Evolutionary conservation across 352 stramenopile genomes (phyloP).

Genomic region (Globisporangium rhizosaccharum): DNA sequence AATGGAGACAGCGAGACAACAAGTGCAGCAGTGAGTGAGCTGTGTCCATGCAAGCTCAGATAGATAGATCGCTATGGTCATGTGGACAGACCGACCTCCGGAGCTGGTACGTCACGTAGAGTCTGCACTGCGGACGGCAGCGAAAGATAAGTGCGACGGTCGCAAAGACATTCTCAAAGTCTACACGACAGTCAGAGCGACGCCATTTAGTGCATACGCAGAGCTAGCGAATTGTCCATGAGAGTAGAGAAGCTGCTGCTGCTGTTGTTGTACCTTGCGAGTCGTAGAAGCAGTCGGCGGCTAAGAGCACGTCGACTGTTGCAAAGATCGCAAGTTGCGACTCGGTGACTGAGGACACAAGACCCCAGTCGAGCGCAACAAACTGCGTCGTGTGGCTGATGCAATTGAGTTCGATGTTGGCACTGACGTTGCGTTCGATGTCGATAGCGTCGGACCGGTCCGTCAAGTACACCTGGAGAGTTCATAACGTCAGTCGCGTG

Average conservation of each 20-base stretch:
- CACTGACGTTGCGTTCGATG: conserved; percentile 41
- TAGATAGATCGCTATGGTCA: not conserved
- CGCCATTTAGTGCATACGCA: not conserved
- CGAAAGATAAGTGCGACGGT: conserved; percentile 61
- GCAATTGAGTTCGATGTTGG: conserved; percentile 48
- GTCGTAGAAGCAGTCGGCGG: conserved; percentile 68
- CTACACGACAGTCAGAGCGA: conserved; percentile 13
- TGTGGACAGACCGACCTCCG: conserved; percentile 25
- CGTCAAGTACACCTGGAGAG: conserved; percentile 35
- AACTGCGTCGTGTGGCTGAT: conserved; percentile 29
- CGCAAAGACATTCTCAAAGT: conserved; percentile 68
- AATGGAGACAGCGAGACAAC: not conserved
- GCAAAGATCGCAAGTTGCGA: conserved; percentile 23
- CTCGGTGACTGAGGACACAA: conserved; percentile 20
- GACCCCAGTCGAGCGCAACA: conserved; percentile 45
- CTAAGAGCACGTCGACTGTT: conserved; percentile 43
- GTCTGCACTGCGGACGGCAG: conserved; percentile 30
- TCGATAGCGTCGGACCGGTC: conserved; percentile 43
- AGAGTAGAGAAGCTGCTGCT: not conserved
- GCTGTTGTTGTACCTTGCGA: conserved; percentile 30
- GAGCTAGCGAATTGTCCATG: too few relatives aligned
- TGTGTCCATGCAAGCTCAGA: not conserved
- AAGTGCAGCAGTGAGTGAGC: not conserved
- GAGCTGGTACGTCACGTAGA: conserved; percentile 63
- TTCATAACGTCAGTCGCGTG: not conserved